Evolutionary conservation across 1,284 basidiomycete genomes (phyloP).

Genomic region (Pisolithus thermaeus): DNA sequence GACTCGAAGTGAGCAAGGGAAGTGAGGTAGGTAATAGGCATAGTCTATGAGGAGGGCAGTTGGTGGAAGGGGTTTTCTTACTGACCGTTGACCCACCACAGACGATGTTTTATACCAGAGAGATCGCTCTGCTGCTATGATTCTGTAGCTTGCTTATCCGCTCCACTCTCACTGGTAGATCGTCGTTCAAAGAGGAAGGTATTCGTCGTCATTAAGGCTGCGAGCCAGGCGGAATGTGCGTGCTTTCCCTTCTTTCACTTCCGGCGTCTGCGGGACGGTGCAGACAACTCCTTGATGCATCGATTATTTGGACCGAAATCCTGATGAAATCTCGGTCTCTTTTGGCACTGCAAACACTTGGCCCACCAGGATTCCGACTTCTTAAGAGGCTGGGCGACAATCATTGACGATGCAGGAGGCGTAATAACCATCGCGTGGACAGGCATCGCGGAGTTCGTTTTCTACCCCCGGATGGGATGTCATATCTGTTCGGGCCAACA

Average conservation of each 20-base stretch:
- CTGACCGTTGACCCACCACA: conserved; percentile 10
- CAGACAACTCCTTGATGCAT: conserved; percentile 11
- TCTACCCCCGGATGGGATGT: not conserved
- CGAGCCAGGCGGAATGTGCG: conserved; percentile 27
- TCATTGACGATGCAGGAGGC: conserved; percentile 2
- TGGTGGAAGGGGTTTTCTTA: conserved; percentile 8
- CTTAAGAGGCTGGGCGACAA: conserved; percentile 7
- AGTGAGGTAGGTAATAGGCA: conserved; percentile 22
- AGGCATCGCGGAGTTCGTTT: not conserved
- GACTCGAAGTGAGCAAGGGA: conserved; percentile 22
- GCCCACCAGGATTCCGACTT: conserved; percentile 14
- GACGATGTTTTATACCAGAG: conserved; percentile 1
- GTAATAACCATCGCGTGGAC: not conserved
- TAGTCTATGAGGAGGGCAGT: conserved; percentile 9
- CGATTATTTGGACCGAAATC: conserved; percentile 15
- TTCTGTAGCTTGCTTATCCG: not conserved
- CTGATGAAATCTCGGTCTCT: conserved; percentile 19
- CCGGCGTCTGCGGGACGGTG: conserved; percentile 20
- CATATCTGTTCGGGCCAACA: not conserved
- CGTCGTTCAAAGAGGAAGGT: conserved; percentile 16
- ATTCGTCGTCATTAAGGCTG: conserved; percentile 11
- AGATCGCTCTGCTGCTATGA: not conserved
- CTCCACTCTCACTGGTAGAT: conserved; percentile 19
- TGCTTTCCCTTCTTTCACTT: conserved; percentile 23
- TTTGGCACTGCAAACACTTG: conserved; percentile 5